Evolutionary conservation across 768 basidiomycete species (phyloP).

Genomic region (Boletus huronensis): DNA sequence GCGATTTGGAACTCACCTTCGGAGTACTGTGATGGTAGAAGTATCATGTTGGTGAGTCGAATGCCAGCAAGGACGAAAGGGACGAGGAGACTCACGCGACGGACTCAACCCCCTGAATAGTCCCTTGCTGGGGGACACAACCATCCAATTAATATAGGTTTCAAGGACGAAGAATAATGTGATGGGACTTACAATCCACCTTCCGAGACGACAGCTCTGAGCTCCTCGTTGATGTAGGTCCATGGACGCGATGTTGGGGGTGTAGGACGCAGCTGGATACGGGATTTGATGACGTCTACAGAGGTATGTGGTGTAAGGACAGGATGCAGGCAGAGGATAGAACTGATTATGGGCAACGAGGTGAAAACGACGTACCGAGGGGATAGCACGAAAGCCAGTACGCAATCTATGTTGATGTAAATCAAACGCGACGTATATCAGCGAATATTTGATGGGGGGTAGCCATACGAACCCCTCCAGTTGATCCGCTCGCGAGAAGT

Average conservation of each 20-base stretch:
- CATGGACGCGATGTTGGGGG: constrained; percentile 74
- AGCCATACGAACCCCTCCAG: constrained; percentile 62
- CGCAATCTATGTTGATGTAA: constrained; percentile 14
- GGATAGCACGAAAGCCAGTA: constrained; percentile 95
- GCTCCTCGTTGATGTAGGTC: constrained; percentile 71
- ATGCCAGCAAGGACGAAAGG: not conserved
- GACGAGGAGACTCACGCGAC: constrained; percentile 49
- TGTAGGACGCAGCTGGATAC: constrained; percentile 72
- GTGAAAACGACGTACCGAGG: constrained; percentile 45
- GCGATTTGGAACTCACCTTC: constrained; percentile 43
- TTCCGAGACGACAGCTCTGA: constrained; percentile 64
- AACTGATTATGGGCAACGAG: not conserved
- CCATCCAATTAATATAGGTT: not conserved
- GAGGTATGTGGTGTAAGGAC: too few species aligned
- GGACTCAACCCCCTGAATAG: constrained; percentile 75
- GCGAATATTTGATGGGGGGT: not conserved
- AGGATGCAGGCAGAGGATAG: not conserved
- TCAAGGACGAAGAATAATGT: not conserved
- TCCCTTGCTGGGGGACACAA: constrained; percentile 38
- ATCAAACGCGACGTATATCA: not conserved
- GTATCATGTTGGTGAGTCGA: not conserved
- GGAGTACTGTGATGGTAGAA: constrained; percentile 42
- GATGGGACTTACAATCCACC: constrained; percentile 60
- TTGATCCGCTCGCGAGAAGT: constrained; percentile 75
- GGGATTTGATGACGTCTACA: constrained; percentile 86